Conservation (phyloP, 169 alveolate species). For the Plasmodium inui region DNA sequence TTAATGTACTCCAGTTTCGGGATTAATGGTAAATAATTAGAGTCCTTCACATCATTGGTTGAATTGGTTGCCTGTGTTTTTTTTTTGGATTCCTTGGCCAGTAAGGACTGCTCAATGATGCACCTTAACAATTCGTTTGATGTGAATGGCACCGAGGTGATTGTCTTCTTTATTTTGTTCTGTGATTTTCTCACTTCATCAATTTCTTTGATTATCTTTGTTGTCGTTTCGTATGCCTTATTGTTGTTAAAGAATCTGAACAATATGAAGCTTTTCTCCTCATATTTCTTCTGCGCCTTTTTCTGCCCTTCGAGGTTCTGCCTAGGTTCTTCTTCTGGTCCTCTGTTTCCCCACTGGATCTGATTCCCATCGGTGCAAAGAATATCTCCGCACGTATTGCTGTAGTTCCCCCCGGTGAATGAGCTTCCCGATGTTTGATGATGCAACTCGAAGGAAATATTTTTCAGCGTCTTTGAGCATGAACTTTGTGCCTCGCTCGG, state of each 20-base stretch:
- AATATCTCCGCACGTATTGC: neutral
- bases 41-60: conserved; percentile 31
- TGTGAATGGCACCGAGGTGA: conserved; percentile 71
- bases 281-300: conserved; percentile 43
- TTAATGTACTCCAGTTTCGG: conserved; percentile 57
- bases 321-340: neutral
- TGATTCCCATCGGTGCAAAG: neutral
- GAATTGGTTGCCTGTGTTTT: neutral
- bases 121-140: conserved; percentile 63
- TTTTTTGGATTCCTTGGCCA: conserved; percentile 10
- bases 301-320: conserved; percentile 16
- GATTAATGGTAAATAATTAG: conserved; percentile 15
- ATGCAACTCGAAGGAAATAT: conserved; percentile 13
- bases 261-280: conserved; percentile 62
- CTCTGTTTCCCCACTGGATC: neutral
- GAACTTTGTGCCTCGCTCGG: neutral
- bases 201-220: conserved; percentile 65
- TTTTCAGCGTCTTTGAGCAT: neutral
- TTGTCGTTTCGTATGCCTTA: conserved; percentile 73
- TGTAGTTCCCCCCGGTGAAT: neutral
- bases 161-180: conserved; percentile 64
- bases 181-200: conserved; percentile 62
- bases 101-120: conserved; percentile 56
- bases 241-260: conserved; percentile 70
- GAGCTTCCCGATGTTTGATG: neutral